Base-by-base conservation (phyloP, 176 grass and related monocot genomes). In the Lolium multiflorum region DNA sequence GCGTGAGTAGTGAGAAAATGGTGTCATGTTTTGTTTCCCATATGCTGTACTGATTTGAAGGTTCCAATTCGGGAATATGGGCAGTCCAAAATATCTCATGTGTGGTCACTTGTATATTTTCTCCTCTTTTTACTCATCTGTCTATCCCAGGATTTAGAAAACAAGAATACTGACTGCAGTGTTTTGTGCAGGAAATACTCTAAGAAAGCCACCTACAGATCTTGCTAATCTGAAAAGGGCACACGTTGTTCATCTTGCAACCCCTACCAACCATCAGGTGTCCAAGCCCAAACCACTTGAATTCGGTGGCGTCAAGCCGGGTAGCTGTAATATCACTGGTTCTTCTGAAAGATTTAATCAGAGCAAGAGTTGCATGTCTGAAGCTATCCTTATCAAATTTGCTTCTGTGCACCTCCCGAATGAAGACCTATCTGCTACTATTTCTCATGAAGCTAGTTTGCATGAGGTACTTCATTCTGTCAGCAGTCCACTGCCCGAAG, bases 141-240 rank as follows among this genome's bases (percentile, higher is more conserved):
- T 51, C 38, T 11, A 70, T 82, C 10, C 59, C 51, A 51, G 41
- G 52, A 44, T 69, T 21, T 21, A n/a, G 61, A 82, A 38, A 90
- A 71, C 46, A 67, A 82, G 24, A 39, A 84, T 46, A 13, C 64
- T 12, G 78, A 37, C 11, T 54, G 31, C 31, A 8, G 18, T 37
- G 75, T 46, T 41, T 86, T 51, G 55, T 79, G 44, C 63, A 86
- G 84, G 44, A 62, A 83, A 76, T 72, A n/a, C 35, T 67, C 4
- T 37, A 16, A 78, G 46, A 56, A 58, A 71, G 28, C 24, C n/a
- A 60, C 38, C 21, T n/a, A 4, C 21, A 21, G 83, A 82, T 62
- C 39, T 62, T 55, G 56, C 72, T 64, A n/a, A 58, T n/a, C 54
- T 59, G 21, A 52, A 60, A 82, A 50, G n/a, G 24, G 39, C 18